Base-by-base conservation (phyloP, 2,329 filamentous ascomycete genomes). In the Alternaria sp. region DNA sequence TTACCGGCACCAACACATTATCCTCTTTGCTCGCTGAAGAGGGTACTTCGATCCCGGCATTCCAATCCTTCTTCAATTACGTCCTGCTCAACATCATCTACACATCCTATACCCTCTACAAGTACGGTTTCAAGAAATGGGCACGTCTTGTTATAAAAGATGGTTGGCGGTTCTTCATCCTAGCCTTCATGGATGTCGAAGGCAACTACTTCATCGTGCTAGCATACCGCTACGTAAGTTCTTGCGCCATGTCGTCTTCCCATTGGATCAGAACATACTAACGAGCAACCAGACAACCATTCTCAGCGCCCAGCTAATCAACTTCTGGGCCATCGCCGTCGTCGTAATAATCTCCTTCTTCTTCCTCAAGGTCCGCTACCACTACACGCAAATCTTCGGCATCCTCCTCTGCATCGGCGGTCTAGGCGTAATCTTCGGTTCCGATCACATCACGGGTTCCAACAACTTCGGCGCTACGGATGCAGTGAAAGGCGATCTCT, bases 161-260 rank as follows among this genome's bases (percentile, higher is more conserved):
- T 74, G 92, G 93, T 58, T 98, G 94, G 95, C 92, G 92, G 80
- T 98, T 83, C 80, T 85, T 96, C 70, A 91, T 97, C 77, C 86
- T 99, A 61, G 88, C 91, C 51, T 97, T 98, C 78, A 85, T 95
- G 68, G 95, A 99, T 74, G 94, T 98, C 49, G 86, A 97, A 80
- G 95, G 95, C 61, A 99, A 99, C 81, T 99, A 97, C 83, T 98
- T 98, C 76, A 93, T 93, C 71, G 94, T 99, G 50, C 85, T 97
- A 49, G 95, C 94, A 5, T 99, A 98, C 81, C 86, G 90, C 59
- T 88, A 78, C 58, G 71, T 70, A 61, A 51, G 70, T 66, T 14
- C n/a, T 14, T 5, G 24, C 14, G 26, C 17, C 17, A 26, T 37
- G 4, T 42, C 45, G 21, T 11, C 28, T 37, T 11, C 9, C 23